These are phyloP conservation scores for Alternaria sp. DNA, from an alignment of 2,329 filamentous ascomycete genomes.

Conservation along the genomic window DNA sequence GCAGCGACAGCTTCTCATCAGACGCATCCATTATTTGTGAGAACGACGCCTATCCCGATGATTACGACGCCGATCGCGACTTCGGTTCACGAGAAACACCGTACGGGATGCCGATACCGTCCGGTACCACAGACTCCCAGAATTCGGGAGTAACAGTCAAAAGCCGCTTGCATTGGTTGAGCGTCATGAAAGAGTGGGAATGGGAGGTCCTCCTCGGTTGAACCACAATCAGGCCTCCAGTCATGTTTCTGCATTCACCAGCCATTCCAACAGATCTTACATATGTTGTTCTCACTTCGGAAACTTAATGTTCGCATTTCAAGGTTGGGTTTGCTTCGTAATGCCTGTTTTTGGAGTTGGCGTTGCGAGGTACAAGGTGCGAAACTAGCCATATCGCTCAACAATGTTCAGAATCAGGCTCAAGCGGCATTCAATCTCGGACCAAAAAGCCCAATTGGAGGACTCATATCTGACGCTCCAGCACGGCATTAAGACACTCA, in stretches of 20 bases:
- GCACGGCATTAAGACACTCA: neutral
- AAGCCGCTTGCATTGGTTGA: conserved; percentile 71
- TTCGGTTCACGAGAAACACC: conserved; percentile 24
- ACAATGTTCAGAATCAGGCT: neutral
- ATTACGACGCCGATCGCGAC: conserved; percentile 21
- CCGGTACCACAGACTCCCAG: conserved; percentile 47
- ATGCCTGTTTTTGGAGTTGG: neutral
- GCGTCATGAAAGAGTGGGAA: conserved; percentile 74
- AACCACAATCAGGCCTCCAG: neutral
- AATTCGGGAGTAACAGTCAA: conserved; percentile 69
- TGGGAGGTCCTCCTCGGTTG: conserved; percentile 60
- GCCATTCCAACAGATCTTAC: neutral
- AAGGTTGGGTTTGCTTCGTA: neutral
- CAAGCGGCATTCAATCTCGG: neutral
- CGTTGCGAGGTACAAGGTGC: neutral
- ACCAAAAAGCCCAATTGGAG: neutral
- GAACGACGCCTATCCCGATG: conserved; percentile 26
- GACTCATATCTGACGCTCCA: neutral
- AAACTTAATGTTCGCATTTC: neutral
- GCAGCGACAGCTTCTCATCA: conserved; percentile 12
- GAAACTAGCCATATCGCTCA: neutral
- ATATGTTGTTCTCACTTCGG: neutral
- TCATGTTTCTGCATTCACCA: neutral
- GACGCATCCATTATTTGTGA: conserved; percentile 29
- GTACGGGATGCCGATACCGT: neutral